A percentile compares a stretch with the other conserved stretches of the same genome.
These are phyloP conservation scores for Parsonsia alboflavescens DNA, from an alignment of 257 asterid genomes.

Conservation along the genomic window DNA sequence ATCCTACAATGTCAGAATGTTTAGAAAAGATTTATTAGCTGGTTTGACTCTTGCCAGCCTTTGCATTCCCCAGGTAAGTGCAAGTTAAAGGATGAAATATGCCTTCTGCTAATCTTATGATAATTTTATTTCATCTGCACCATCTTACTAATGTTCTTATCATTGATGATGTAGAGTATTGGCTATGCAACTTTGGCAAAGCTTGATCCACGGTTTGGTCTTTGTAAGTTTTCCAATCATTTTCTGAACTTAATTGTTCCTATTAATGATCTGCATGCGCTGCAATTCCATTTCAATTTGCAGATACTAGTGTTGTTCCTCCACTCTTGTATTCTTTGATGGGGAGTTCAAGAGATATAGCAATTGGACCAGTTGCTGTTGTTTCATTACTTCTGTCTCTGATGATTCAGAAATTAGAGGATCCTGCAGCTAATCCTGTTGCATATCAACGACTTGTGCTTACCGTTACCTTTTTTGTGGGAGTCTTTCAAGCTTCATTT, in stretches of 20 bases:
- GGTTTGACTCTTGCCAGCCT: slow-evolving; percentile 48
- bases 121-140: neutral
- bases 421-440: slow-evolving; percentile 35
- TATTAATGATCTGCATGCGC: neutral
- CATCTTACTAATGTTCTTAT: neutral
- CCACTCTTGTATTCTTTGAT: slow-evolving; percentile 35
- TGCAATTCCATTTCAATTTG: too few species aligned
- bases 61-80: slow-evolving; percentile 40
- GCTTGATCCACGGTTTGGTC: slow-evolving; percentile 44
- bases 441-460: slow-evolving; percentile 57
- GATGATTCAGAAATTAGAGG: slow-evolving; percentile 31
- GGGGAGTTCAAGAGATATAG: slow-evolving; percentile 47
- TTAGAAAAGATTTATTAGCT: slow-evolving; percentile 33
- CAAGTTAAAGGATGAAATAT: neutral
- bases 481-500: slow-evolving; percentile 53
- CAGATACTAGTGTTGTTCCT: slow-evolving; percentile 45
- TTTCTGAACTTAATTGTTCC: neutral
- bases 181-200: slow-evolving; percentile 42
- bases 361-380: slow-evolving; percentile 46
- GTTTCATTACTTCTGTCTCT: slow-evolving; percentile 36
- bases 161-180: slow-evolving; percentile 26
- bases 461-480: slow-evolving; percentile 65
- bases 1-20: slow-evolving; percentile 23
- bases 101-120: neutral
- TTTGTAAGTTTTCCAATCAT: slow-evolving; percentile 25